These are phyloP conservation scores for Grosmannia penicillata DNA, from an alignment of 2,329 filamentous ascomycete species.

Conservation along the genomic window DNA sequence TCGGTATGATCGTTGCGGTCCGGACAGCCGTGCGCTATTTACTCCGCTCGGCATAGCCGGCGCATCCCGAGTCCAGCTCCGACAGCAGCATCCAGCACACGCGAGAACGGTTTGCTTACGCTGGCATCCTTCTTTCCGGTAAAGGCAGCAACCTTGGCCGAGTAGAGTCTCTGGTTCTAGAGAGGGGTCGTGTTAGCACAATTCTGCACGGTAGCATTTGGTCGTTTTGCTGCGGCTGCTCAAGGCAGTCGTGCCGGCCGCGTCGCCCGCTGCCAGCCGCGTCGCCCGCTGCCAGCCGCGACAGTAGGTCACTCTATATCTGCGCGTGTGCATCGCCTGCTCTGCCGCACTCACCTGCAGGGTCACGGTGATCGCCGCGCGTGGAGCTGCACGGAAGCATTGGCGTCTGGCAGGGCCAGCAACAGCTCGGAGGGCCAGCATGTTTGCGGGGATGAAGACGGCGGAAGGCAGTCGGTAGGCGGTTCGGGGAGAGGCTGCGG, in stretches of 20 bases:
- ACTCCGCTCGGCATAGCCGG: neutral
- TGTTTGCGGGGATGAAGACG: constrained; percentile 27
- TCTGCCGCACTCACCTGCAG: constrained; percentile 36
- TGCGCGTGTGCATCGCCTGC: too few species aligned
- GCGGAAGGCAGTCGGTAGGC: too few species aligned
- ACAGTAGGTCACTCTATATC: too few species aligned
- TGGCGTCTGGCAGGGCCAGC: constrained; percentile 62
- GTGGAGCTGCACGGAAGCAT: constrained; percentile 56
- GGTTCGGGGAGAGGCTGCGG: neutral
- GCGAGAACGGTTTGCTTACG: constrained; percentile 38
- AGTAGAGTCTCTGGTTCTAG: constrained; percentile 43
- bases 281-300: too few species aligned
- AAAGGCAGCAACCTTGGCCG: constrained; percentile 78
- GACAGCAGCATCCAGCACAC: neutral
- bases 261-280: too few species aligned
- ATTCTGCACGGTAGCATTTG: too few species aligned
- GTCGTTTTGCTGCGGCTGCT: too few species aligned
- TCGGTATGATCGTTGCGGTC: neutral
- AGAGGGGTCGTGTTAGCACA: neutral
- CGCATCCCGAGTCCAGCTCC: neutral
- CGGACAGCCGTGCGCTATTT: neutral
- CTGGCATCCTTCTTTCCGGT: constrained; percentile 77
- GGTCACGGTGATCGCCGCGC: constrained; percentile 32
- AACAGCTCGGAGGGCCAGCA: constrained; percentile 72
- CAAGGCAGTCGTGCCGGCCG: too few species aligned